Evolutionary conservation across 176 grass and related monocot genomes (phyloP).

Genomic region (Oryza glaberrima): DNA sequence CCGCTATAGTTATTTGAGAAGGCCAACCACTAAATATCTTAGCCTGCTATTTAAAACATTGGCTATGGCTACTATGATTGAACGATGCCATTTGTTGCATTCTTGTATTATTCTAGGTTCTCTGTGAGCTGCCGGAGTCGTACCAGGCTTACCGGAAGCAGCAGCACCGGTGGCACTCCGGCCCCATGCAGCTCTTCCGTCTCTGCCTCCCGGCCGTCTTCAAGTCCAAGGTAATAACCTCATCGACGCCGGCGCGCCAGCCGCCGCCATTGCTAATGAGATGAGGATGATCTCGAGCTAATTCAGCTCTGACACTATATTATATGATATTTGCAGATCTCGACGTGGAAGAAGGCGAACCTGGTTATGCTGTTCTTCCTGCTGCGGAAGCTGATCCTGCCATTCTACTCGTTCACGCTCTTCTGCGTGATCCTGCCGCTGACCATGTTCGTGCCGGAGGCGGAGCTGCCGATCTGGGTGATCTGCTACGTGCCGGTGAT

Average conservation of each 20-base stretch:
- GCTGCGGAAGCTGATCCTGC: conserved; percentile 85
- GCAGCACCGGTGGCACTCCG: conserved; percentile 99
- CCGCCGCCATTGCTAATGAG: not conserved
- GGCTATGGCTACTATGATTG: too few relatives aligned
- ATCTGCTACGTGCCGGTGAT: conserved; percentile 91
- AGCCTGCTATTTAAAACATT: too few relatives aligned
- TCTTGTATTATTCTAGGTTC: conserved; percentile 46
- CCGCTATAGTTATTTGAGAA: too few relatives aligned
- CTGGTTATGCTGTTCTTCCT: conserved; percentile 96
- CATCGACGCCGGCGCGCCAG: not conserved
- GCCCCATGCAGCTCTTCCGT: conserved; percentile 96
- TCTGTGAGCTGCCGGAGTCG: conserved; percentile 91
- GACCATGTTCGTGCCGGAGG: conserved; percentile 97
- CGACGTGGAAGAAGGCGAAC: conserved; percentile 92
- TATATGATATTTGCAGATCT: conserved; percentile 51
- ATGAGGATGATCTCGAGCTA: too few relatives aligned
- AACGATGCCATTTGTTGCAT: not conserved
- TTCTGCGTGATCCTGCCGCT: conserved; percentile 96
- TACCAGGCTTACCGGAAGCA: conserved; percentile 92
- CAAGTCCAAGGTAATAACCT: conserved; percentile 63
- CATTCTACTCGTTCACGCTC: conserved; percentile 98
- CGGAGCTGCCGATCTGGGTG: conserved; percentile 91
- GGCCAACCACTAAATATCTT: too few relatives aligned
- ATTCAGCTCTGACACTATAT: too few relatives aligned
- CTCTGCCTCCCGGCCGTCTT: conserved; percentile 84